These are phyloP conservation scores for Irpex sp. DNA, from an alignment of 1,284 basidiomycete species.

Conservation along the genomic window DNA sequence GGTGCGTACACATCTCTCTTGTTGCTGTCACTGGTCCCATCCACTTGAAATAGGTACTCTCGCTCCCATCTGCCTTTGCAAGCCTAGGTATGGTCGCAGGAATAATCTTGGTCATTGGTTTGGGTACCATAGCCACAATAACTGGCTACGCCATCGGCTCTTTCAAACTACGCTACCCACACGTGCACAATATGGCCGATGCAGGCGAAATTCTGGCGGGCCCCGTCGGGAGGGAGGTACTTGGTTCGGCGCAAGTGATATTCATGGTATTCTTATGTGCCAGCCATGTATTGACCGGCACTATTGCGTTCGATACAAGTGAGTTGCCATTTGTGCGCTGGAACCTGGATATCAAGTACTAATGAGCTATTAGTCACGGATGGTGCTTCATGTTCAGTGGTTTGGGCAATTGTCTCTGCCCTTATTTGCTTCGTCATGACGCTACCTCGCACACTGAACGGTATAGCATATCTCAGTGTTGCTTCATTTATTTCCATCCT, in stretches of 20 bases:
- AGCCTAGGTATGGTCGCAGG: conserved; percentile 27
- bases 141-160: conserved; percentile 25
- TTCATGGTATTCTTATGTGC: conserved; percentile 39
- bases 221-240: conserved; percentile 41
- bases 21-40: not conserved
- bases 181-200: conserved; percentile 36
- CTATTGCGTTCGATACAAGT: conserved; percentile 30
- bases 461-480: conserved; percentile 27
- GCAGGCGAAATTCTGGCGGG: conserved; percentile 49
- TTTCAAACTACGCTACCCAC: conserved; percentile 28
- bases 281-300: conserved; percentile 27
- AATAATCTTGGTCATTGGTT: conserved; percentile 23
- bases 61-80: conserved; percentile 26
- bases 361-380: conserved; percentile 20
- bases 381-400: conserved; percentile 27
- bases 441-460: conserved; percentile 26
- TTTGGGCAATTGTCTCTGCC: conserved; percentile 26
- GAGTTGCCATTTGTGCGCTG: not conserved
- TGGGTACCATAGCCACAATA: conserved; percentile 23
- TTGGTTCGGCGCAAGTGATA: conserved; percentile 43
- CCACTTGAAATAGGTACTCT: conserved; percentile 19
- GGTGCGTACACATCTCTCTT: not conserved
- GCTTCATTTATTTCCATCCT: conserved; percentile 30
- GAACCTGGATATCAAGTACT: too few relatives aligned
- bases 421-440: conserved; percentile 25